Percentiles rank a stretch among this genome's conserved stretches.
Evolutionary conservation across 2,329 filamentous ascomycete genomes (phyloP).

Genomic region (Talaromyces sp.): DNA sequence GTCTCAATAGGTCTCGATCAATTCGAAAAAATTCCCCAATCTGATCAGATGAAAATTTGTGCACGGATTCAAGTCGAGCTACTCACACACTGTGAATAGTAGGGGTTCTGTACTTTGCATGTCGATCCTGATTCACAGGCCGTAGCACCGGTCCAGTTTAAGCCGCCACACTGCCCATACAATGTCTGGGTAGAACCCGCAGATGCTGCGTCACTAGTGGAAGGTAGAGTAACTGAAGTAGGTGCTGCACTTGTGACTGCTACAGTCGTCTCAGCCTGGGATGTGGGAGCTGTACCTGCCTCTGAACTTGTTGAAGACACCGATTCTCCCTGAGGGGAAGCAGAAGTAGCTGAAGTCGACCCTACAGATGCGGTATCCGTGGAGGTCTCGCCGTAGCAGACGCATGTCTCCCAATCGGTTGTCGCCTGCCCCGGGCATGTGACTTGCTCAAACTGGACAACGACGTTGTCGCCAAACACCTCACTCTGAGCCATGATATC

Average conservation of each 20-base stretch:
- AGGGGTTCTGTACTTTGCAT: slow-evolving; percentile 22
- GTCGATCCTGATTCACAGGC: slow-evolving; percentile 20
- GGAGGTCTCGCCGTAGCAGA: slow-evolving; percentile 17
- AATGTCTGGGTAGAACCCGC: slow-evolving; percentile 10
- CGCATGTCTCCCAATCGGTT: slow-evolving; percentile 20
- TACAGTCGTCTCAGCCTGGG: not conserved
- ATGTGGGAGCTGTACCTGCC: not conserved
- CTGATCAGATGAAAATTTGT: not conserved
- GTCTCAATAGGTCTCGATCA: no score
- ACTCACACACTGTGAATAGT: slow-evolving; percentile 26
- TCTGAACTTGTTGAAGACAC: not conserved
- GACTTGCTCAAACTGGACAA: slow-evolving; percentile 28
- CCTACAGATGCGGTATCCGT: slow-evolving; percentile 11
- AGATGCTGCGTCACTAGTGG: not conserved
- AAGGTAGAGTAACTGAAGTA: not conserved
- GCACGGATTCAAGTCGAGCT: not conserved
- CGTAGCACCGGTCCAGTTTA: slow-evolving; percentile 22
- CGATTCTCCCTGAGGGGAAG: not conserved
- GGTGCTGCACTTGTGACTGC: not conserved
- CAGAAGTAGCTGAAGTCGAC: not conserved
- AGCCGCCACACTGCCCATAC: slow-evolving; percentile 24
- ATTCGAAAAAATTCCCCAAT: no score
- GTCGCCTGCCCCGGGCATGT: slow-evolving; percentile 21
- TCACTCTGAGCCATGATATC: slow-evolving; percentile 29
- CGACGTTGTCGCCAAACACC: slow-evolving; percentile 28